These are phyloP conservation scores for Boletus albobrunnescens DNA, from an alignment of 1,284 basidiomycete genomes.

Conservation along the genomic window DNA sequence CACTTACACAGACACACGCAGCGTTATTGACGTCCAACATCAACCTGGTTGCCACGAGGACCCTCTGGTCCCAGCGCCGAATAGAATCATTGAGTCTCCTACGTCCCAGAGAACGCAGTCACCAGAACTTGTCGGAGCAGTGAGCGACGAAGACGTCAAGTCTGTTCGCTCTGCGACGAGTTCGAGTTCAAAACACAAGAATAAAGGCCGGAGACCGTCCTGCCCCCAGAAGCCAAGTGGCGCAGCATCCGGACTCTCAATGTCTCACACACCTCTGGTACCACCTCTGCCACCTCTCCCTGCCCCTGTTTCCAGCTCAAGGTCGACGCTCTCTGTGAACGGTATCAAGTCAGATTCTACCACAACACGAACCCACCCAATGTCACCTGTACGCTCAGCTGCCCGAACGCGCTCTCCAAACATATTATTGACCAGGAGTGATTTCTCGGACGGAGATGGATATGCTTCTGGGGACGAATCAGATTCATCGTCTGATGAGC, in stretches of 20 bases:
- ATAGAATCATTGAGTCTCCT: conserved; percentile 47
- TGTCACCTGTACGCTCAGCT: conserved; percentile 8
- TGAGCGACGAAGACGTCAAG: conserved; percentile 39
- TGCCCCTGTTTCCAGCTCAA: conserved; percentile 16
- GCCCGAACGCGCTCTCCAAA: conserved; percentile 18
- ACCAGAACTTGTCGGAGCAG: conserved; percentile 24
- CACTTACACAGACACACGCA: conserved; percentile 6
- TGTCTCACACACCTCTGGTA: conserved; percentile 49
- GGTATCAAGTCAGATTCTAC: conserved; percentile 10
- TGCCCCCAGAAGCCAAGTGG: conserved; percentile 48
- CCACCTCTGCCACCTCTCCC: conserved; percentile 20
- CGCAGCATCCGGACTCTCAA: conserved; percentile 61
- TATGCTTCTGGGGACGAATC: conserved; percentile 30
- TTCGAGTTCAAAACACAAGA: conserved; percentile 31
- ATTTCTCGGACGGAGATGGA: conserved; percentile 30
- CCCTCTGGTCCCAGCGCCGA: background rate
- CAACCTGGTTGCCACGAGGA: conserved; percentile 25
- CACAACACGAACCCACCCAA: conserved; percentile 1
- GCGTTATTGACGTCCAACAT: conserved; percentile 11
- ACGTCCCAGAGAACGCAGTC: conserved; percentile 33
- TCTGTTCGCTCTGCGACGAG: conserved; percentile 39
- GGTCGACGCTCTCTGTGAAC: conserved; percentile 14
- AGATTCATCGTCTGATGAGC: conserved; percentile 39
- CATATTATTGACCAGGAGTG: conserved; percentile 17
- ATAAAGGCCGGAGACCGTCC: conserved; percentile 41